Base-by-base conservation (phyloP, 768 basidiomycete species). In the Pholiota molesta region DNA sequence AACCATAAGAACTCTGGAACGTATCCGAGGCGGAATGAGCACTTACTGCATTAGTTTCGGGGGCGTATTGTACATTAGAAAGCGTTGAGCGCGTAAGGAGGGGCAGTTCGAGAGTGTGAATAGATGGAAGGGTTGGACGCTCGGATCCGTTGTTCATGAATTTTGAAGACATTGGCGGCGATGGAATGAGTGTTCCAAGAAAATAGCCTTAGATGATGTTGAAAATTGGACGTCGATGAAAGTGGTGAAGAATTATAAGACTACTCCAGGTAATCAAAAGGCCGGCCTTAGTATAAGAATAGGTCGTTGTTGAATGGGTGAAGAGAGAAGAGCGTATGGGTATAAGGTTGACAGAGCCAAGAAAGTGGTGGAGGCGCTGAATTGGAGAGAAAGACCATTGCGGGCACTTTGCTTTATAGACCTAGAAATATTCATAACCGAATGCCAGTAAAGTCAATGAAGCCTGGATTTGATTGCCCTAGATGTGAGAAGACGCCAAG, bases 121-220 rank as follows among this genome's bases (percentile, higher is more conserved):
- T 76, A 11, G 86, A 75, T 14, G 86, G 86, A 13, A 87, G 81
- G 1, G 79, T 82, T 23, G 84, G 84, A 33, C 83, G 83, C 40
- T 59, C 58, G 28, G 68, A 57, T 28, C 47, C 10, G 23, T 56
- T 57, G 57, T 44, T 55, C 35, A 53, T 65, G 51, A 55, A 49
- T 58, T 60, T 59, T 29, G 63, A 58, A 55, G 65, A 51, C 62
- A 68, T 60, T 51, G 49, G 21, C n/a, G n/a, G n/a, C 21, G 49
- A 51, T 61, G 23, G 37, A 55, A 59, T 26, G 26, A 51, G 52
- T 54, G 62, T 60, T 21, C n/a, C 31, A 40, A 28, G 44, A 39
- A 17, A 57, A 57, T 26, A 42, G 55, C 10, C 21, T 4, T 45
- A 45, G 44, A 21, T n/a, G 11, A 26, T 9, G 42, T 55, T 57